These are phyloP conservation scores for Spathaspora sp. DNA, from an alignment of 805 yeast species.

Conservation along the genomic window DNA sequence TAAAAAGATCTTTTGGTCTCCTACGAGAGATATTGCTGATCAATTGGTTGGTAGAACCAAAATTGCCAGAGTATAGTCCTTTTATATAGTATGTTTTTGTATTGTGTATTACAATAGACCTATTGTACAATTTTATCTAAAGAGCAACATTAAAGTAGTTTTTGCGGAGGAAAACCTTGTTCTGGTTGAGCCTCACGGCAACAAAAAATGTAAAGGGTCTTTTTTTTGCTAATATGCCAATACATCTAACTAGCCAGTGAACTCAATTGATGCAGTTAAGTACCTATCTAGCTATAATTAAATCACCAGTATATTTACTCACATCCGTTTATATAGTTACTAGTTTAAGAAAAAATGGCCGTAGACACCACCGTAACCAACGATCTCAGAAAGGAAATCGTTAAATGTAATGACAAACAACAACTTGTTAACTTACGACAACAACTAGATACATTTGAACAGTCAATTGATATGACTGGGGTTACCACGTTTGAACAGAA, in stretches of 20 bases:
- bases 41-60: conserved; percentile 70
- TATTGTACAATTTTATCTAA: not conserved
- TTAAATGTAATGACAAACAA: not conserved
- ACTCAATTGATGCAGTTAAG: not conserved
- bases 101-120: not conserved
- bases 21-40: conserved; percentile 73
- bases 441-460: not conserved
- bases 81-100: not conserved
- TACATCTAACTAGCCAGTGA: not conserved
- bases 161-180: too few relatives aligned
- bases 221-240: not conserved
- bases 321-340: not conserved
- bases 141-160: too few relatives aligned
- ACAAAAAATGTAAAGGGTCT: not conserved
- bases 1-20: conserved; percentile 80
- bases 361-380: not conserved
- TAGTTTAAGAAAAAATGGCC: not conserved
- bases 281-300: not conserved
- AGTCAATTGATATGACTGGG: not conserved
- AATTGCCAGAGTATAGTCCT: conserved; percentile 5
- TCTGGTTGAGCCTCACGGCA: not conserved
- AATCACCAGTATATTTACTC: not conserved
- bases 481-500: conserved; percentile 17
- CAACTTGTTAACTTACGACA: not conserved
- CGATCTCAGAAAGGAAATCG: not conserved